Conservation (phyloP, 305 asterid species). For the Striga hermonthica region DNA sequence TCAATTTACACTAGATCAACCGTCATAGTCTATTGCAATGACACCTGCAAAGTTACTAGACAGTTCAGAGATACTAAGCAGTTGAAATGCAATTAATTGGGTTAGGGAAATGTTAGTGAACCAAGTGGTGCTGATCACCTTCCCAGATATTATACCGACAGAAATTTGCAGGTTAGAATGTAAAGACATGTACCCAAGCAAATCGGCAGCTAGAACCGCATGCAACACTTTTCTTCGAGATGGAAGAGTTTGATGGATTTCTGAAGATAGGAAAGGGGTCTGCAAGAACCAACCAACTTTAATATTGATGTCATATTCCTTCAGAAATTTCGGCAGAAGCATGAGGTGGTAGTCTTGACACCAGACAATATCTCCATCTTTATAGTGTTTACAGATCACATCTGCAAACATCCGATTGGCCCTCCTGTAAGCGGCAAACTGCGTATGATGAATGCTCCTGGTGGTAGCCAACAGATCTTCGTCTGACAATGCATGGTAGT, state of each 20-base stretch:
- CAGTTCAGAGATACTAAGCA: no score
- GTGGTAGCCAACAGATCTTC: constrained; percentile 78
- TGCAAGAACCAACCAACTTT: constrained; percentile 94
- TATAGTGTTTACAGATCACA: constrained; percentile 61
- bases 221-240: constrained; percentile 75
- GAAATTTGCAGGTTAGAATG: neutral
- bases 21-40: no score
- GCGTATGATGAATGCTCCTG: constrained; percentile 75
- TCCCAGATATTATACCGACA: neutral
- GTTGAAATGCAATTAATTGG: no score
- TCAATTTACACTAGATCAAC: neutral
- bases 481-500: constrained; percentile 77
- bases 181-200: constrained; percentile 55
- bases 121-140: neutral
- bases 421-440: constrained; percentile 67
- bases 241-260: constrained; percentile 80
- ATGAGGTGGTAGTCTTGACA: constrained; percentile 86
- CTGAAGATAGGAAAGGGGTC: constrained; percentile 89
- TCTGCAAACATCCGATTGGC: constrained; percentile 85
- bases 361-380: constrained; percentile 81
- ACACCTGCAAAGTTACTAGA: no score
- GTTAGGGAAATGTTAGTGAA: no score
- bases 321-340: constrained; percentile 71
- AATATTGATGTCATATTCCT: constrained; percentile 57
- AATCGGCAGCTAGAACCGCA: constrained; percentile 85